phyloP scores from a whole-genome alignment of 768 basidiomycete genomes.

The Psilocybe cyanescens region DNA sequence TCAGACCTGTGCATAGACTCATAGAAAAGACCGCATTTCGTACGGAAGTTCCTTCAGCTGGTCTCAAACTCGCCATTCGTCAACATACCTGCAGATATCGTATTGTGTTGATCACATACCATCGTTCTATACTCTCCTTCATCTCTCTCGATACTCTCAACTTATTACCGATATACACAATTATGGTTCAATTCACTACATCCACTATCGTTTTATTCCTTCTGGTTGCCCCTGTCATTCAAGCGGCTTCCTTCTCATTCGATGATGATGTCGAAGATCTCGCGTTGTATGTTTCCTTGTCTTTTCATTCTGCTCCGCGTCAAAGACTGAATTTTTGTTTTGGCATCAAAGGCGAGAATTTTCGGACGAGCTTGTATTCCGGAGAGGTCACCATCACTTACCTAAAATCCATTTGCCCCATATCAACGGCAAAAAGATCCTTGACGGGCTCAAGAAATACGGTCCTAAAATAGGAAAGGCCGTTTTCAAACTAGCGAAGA shows the following conservation, averaged over 20 bases:
- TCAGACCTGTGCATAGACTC: neutral
- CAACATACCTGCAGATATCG: neutral
- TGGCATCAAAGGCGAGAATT: neutral
- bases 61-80: neutral
- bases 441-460: conserved; percentile 1
- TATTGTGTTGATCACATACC: conserved; percentile 10
- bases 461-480: conserved; percentile 1
- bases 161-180: neutral
- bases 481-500: conserved; percentile 4
- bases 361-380: conserved; percentile 5
- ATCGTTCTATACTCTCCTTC: neutral
- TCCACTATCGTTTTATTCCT: neutral
- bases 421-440: neutral
- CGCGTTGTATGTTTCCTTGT: neutral
- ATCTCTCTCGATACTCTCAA: neutral
- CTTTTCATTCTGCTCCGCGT: neutral
- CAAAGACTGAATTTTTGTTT: neutral
- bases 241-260: neutral
- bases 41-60: neutral
- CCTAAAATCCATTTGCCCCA: neutral
- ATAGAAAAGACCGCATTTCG: conserved; percentile 1
- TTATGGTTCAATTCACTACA: conserved; percentile 1
- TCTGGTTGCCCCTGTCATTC: neutral
- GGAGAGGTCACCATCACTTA: conserved; percentile 1
- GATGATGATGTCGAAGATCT: neutral